Conservation (phyloP, 495 filamentous ascomycete species). For the Penicillium soppii region DNA sequence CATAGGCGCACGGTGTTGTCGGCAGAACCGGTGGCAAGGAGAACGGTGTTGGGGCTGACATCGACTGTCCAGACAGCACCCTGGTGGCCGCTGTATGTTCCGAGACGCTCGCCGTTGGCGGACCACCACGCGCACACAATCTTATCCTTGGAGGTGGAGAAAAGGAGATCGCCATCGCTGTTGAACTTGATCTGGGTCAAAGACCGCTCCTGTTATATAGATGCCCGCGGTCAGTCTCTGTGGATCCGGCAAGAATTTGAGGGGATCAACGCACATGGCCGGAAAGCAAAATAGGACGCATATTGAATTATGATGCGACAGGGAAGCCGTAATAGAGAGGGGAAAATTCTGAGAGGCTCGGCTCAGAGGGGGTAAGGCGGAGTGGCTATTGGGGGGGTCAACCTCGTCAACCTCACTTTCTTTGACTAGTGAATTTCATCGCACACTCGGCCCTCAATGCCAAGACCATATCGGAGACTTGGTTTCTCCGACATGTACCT, state of each 20-base stretch:
- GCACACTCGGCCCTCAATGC: slow-evolving; percentile 43
- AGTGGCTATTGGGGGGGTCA: slow-evolving; percentile 40
- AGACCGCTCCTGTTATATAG: slow-evolving; percentile 72
- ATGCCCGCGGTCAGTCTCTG: slow-evolving; percentile 23
- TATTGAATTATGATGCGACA: slow-evolving; percentile 39
- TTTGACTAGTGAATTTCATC: slow-evolving; percentile 49
- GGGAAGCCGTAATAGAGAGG: slow-evolving; percentile 20
- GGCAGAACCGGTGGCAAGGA: slow-evolving; percentile 92
- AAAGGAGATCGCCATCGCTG: slow-evolving; percentile 93
- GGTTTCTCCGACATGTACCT: not conserved
- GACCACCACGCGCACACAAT: slow-evolving; percentile 93
- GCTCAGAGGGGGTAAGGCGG: slow-evolving; percentile 28
- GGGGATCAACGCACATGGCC: slow-evolving; percentile 69
- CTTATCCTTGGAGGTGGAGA: slow-evolving; percentile 97
- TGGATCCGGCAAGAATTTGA: slow-evolving; percentile 17
- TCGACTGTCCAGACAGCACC: slow-evolving; percentile 99
- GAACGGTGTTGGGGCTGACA: slow-evolving; percentile 88
- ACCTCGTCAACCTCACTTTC: slow-evolving; percentile 40
- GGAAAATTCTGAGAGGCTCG: slow-evolving; percentile 17
- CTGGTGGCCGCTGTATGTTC: slow-evolving; percentile 94
- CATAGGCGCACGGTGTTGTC: slow-evolving; percentile 98
- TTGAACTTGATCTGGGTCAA: slow-evolving; percentile 98
- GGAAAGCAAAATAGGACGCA: slow-evolving; percentile 93
- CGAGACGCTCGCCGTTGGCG: slow-evolving; percentile 90
- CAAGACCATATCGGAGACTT: slow-evolving; percentile 32